These are phyloP conservation scores for Penicillium sclerotigenum DNA, from an alignment of 2,329 filamentous ascomycete genomes.

Conservation along the genomic window DNA sequence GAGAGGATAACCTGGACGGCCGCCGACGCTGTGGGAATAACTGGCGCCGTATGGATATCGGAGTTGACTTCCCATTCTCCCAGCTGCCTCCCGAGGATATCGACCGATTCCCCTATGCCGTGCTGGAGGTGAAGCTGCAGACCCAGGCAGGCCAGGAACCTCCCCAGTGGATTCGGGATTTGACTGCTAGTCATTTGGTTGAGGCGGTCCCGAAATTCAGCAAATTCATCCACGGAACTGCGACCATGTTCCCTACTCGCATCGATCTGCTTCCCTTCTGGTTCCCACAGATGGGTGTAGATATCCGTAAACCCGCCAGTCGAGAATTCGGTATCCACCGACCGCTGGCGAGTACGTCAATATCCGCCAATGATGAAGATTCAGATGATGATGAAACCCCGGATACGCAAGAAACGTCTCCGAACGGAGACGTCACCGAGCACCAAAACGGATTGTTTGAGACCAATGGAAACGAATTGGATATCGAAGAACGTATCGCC, in stretches of 20 bases:
- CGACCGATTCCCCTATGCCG: slow-evolving; percentile 89
- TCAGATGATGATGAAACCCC: slow-evolving; percentile 63
- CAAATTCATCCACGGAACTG: slow-evolving; percentile 96
- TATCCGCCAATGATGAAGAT: slow-evolving; percentile 73
- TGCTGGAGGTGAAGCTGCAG: slow-evolving; percentile 95
- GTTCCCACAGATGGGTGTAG: slow-evolving; percentile 97
- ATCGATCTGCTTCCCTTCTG: slow-evolving; percentile 93
- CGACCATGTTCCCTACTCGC: slow-evolving; percentile 77
- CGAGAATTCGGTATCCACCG: slow-evolving; percentile 90
- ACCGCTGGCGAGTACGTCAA: slow-evolving; percentile 68
- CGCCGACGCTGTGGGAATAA: slow-evolving; percentile 73
- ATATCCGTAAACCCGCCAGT: slow-evolving; percentile 88
- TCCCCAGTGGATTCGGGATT: slow-evolving; percentile 91
- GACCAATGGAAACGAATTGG: slow-evolving; percentile 52
- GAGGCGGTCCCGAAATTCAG: slow-evolving; percentile 99
- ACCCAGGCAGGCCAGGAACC: slow-evolving; percentile 93
- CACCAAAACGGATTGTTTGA: slow-evolving; percentile 49
- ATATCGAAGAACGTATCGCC: slow-evolving; percentile 80
- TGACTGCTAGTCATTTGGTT: slow-evolving; percentile 89
- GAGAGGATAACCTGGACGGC: slow-evolving; percentile 92
- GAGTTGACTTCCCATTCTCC: slow-evolving; percentile 89
- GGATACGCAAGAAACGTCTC: slow-evolving; percentile 1
- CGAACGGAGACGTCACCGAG: slow-evolving; percentile 3
- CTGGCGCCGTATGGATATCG: slow-evolving; percentile 96
- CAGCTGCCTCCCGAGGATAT: slow-evolving; percentile 83